These are phyloP conservation scores for Leishmania braziliensis DNA, from an alignment of 208 protist species.

Conservation along the genomic window DNA sequence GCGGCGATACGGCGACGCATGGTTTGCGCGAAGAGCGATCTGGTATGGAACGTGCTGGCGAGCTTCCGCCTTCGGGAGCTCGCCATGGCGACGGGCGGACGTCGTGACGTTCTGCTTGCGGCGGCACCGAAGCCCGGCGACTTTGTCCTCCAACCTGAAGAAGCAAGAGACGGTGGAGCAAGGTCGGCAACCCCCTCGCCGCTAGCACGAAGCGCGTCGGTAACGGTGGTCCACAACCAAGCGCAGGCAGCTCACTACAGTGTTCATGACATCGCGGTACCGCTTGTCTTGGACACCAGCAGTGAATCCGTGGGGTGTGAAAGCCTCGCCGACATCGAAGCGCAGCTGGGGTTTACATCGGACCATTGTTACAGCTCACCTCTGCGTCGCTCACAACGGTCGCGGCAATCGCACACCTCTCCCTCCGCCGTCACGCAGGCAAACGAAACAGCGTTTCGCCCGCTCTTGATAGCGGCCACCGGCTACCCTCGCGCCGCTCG, in stretches of 20 bases:
- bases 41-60: conserved; percentile 80
- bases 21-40: conserved; percentile 29
- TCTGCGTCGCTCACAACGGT: not conserved
- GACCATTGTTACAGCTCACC: not conserved
- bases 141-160: conserved; percentile 41
- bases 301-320: conserved; percentile 12
- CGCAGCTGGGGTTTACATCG: conserved; percentile 10
- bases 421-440: not conserved
- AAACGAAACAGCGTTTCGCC: conserved; percentile 33
- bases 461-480: conserved; percentile 29
- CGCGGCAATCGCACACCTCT: not conserved
- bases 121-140: conserved; percentile 53
- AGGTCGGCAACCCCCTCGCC: not conserved
- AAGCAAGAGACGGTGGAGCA: not conserved
- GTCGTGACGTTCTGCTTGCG: conserved; percentile 22
- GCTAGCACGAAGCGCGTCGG: not conserved
- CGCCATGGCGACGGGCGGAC: conserved; percentile 20
- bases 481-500: conserved; percentile 31
- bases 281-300: conserved; percentile 12
- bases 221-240: conserved; percentile 23
- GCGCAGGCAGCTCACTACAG: conserved; percentile 15
- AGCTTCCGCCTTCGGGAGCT: conserved; percentile 61
- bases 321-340: conserved; percentile 19
- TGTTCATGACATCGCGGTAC: conserved; percentile 24
- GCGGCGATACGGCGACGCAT: conserved; percentile 32